Conservation (phyloP, 2,329 filamentous ascomycete genomes). For the Ophiostoma perfectum region DNA sequence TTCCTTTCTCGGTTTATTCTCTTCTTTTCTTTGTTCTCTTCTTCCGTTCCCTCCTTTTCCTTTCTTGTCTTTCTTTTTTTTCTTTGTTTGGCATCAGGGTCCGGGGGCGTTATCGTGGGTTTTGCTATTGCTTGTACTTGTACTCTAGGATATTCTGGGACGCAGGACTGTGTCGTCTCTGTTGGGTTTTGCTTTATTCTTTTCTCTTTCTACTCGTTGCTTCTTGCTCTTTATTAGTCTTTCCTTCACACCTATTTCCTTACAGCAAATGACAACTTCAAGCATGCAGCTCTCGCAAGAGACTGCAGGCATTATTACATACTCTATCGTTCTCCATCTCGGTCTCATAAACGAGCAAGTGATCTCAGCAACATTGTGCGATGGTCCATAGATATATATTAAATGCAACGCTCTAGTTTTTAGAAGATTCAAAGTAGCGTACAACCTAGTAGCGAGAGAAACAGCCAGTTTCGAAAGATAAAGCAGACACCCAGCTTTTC, state of each 20-base stretch:
- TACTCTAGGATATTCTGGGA: not conserved
- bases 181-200: not conserved
- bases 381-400: too few species aligned
- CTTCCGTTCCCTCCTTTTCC: not conserved
- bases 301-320: not conserved
- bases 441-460: too few species aligned
- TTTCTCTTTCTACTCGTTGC: not conserved
- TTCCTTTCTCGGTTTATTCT: not conserved
- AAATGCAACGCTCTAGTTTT: too few species aligned
- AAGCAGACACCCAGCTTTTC: too few species aligned
- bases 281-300: not conserved
- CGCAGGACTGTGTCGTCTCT: slow-evolving; percentile 27
- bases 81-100: not conserved
- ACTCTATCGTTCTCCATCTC: too few species aligned
- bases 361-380: too few species aligned
- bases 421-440: too few species aligned
- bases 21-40: not conserved
- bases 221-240: not conserved
- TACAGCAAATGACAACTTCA: not conserved
- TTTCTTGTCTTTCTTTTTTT: not conserved
- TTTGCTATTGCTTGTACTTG: not conserved
- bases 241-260: not conserved
- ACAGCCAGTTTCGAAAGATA: too few species aligned
- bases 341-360: too few species aligned
- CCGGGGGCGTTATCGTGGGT: not conserved